phyloP scores from a whole-genome alignment of 148 eudicot genomes.

The Hydrangea macrophylla region DNA sequence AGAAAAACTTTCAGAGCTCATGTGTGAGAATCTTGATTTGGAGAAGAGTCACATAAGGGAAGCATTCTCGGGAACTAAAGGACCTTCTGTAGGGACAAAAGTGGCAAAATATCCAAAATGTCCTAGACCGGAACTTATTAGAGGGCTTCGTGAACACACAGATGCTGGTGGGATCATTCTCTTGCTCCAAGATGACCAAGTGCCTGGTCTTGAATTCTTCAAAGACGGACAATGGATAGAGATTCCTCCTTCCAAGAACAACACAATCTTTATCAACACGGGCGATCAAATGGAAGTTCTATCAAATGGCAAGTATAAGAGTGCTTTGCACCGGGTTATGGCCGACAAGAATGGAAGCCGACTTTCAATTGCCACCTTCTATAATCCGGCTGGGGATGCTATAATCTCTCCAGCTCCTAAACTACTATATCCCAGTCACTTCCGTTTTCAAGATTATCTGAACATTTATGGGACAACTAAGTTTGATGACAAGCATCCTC shows the following conservation, averaged over 20 bases:
- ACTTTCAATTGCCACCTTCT: constrained; percentile 80
- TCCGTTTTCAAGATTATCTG: constrained; percentile 61
- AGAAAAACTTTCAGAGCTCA: constrained; percentile 59
- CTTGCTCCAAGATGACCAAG: constrained; percentile 78
- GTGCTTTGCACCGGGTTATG: constrained; percentile 67
- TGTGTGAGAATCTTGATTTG: constrained; percentile 77
- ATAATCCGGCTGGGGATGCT: constrained; percentile 77
- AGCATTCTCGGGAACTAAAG: constrained; percentile 52
- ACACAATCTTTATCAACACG: constrained; percentile 64
- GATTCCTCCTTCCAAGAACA: constrained; percentile 76
- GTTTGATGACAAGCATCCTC: constrained; percentile 56
- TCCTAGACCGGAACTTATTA: constrained; percentile 59
- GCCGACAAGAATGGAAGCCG: constrained; percentile 63
- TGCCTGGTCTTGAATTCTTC: constrained; percentile 78
- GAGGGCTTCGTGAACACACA: constrained; percentile 86
- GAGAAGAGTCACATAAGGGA: constrained; percentile 44
- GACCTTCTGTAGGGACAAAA: constrained; percentile 77
- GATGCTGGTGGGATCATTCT: constrained; percentile 92
- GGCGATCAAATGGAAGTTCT: constrained; percentile 83
- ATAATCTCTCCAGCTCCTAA: constrained; percentile 54
- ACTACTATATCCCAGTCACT: constrained; percentile 47
- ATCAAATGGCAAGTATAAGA: constrained; percentile 72
- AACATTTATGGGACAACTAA: constrained; percentile 58
- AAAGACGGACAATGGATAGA: constrained; percentile 72
- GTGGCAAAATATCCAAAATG: constrained; percentile 82